Percentiles rank a stretch among this genome's conserved stretches.
Conservation (phyloP, 2,329 filamentous ascomycete genomes). For the Penicillium sclerotiorum region DNA sequence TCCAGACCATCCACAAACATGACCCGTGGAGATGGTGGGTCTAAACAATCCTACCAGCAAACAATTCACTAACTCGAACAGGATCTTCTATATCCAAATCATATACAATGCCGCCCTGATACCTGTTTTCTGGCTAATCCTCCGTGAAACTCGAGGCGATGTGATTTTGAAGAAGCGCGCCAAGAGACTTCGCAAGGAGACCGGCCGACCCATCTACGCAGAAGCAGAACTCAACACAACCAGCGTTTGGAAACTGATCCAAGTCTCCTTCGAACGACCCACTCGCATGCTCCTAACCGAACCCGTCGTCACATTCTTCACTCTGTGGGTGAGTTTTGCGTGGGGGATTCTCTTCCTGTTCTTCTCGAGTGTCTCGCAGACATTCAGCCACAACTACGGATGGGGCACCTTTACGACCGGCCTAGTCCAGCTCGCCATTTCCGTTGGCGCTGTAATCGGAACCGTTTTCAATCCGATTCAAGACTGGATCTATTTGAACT, state of each 20-base stretch:
- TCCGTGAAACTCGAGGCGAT: slow-evolving; percentile 46
- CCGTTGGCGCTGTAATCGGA: slow-evolving; percentile 46
- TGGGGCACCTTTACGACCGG: slow-evolving; percentile 40
- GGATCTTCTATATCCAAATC: slow-evolving; percentile 51
- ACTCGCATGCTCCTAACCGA: slow-evolving; percentile 45
- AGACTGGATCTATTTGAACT: slow-evolving; percentile 31
- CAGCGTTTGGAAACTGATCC: slow-evolving; percentile 32
- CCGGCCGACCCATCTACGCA: slow-evolving; percentile 33
- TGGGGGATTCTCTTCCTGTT: slow-evolving; percentile 50
- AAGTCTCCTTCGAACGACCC: slow-evolving; percentile 44
- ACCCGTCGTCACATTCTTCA: slow-evolving; percentile 48
- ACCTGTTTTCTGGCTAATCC: slow-evolving; percentile 45
- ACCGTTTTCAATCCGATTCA: slow-evolving; percentile 46
- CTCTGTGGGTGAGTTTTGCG: slow-evolving; percentile 48
- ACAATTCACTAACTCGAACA: slow-evolving; percentile 14
- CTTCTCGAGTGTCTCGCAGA: slow-evolving; percentile 45
- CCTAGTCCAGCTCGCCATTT: slow-evolving; percentile 46
- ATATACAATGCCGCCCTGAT: slow-evolving; percentile 47
- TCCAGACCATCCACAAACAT: slow-evolving; percentile 37
- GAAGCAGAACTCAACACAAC: slow-evolving; percentile 27
- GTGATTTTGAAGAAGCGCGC: slow-evolving; percentile 47
- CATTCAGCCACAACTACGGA: slow-evolving; percentile 42
- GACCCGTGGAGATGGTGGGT: slow-evolving; percentile 47
- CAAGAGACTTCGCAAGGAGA: slow-evolving; percentile 41
- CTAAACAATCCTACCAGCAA: not conserved